Evolutionary conservation across 1,139 yeast species (phyloP).

Genomic region (Debaryomyces psychrophilus): DNA sequence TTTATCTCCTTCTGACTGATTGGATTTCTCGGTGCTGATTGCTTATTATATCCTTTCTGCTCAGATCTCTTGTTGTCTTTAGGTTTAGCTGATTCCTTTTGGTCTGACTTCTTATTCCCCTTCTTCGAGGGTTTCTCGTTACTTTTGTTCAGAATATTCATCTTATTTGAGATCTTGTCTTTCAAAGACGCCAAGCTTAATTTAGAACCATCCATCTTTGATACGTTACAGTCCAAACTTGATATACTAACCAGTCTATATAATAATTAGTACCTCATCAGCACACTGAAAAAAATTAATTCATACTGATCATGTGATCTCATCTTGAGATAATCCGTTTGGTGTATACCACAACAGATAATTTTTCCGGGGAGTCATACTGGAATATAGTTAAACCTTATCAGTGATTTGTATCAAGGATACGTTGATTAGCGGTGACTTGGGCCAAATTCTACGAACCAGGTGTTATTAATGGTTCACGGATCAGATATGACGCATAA

Average conservation of each 20-base stretch:
- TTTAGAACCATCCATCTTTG: conserved; percentile 35
- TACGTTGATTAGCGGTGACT: no score
- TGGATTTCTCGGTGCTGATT: neutral
- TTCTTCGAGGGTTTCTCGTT: conserved; percentile 29
- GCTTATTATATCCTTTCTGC: conserved; percentile 32
- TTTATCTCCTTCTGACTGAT: neutral
- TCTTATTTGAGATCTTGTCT: conserved; percentile 57
- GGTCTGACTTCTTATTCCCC: conserved; percentile 51
- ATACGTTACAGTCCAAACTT: neutral
- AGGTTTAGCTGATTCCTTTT: conserved; percentile 27
- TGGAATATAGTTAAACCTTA: neutral
- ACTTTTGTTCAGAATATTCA: conserved; percentile 31
- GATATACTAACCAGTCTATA: neutral
- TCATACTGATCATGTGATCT: conserved; percentile 2
- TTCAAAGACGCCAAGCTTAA: conserved; percentile 56
- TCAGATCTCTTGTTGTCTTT: conserved; percentile 19
- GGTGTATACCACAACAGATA: conserved; percentile 1
- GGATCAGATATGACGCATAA: neutral
- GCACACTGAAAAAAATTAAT: conserved; percentile 8
- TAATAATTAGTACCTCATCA: conserved; percentile 11
- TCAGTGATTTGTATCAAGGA: neutral
- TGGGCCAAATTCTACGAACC: neutral
- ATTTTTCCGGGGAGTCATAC: conserved; percentile 8
- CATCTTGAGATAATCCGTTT: conserved; percentile 7
- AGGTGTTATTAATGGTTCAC: neutral